Evolutionary conservation across 805 yeast species (phyloP), one percentile per base, ranked within the genome.

Genomic region (Debaryomyces hansenii): DNA sequence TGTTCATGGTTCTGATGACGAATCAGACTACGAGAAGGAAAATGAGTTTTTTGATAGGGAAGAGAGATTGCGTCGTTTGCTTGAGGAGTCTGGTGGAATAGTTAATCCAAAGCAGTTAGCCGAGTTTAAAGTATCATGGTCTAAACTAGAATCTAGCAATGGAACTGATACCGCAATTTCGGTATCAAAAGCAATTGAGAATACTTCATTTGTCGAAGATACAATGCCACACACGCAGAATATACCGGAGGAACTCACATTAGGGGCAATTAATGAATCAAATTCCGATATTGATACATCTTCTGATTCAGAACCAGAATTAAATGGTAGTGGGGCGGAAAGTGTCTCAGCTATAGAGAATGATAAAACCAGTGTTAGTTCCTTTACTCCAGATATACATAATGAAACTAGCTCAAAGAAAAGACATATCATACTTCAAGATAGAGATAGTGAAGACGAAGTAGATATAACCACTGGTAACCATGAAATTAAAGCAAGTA

Each of bases 1-100:
- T 52, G 77, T 85, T 39, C 69, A 69, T 42, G 84, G 78, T 43
- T 82, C 87, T 2, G 90, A 84, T 57, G 87, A 83, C 55, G 83
- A 77, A 9, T 72, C 79, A 4, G 88, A 83, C 55, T 80, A 72
- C 11, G 88, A 82, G 40, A 69, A 70, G 35, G 80, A 75, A 42
- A 58, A 56, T 2, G 72, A 55, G 27, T 85, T 85, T 57, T 85
- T 78, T 57, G 82, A 64, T 37, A 72, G 79, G 47, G 91, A 85
- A 54, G 69, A 70, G 45, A 62, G 67, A 46, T 66, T 82, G 38
- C 78, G 84, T 39, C 61, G 58, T 28, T 51, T 72, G 49, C 55
- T 72, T 33, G 52, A 49, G 7, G 58, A 56, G 40, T 57, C 66
- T 5, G 78, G 78, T 5, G 76, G 76, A 10, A 65, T 72, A 29